phyloP scores from a whole-genome alignment of 2,329 filamentous ascomycete species.

The Colletotrichum nymphaeae region DNA sequence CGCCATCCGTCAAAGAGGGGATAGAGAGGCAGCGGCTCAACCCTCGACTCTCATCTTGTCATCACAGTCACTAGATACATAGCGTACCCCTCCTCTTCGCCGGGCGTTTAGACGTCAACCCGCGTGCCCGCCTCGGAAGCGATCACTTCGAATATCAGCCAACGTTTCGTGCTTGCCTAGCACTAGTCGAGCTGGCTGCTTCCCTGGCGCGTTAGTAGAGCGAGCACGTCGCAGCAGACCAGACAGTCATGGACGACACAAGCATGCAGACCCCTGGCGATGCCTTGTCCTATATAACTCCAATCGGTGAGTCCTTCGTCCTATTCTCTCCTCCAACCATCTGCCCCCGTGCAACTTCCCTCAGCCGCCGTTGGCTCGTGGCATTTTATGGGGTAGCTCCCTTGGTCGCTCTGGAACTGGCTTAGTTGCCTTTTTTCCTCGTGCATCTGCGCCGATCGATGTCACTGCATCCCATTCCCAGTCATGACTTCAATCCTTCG shows the following conservation, averaged over 20 bases:
- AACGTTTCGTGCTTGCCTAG: constrained; percentile 23
- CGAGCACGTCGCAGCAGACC: constrained; percentile 32
- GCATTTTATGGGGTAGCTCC: constrained; percentile 45
- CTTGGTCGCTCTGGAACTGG: constrained; percentile 19
- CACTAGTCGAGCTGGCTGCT: constrained; percentile 31
- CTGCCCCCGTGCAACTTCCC: constrained; percentile 58
- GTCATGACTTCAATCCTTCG: constrained; percentile 1
- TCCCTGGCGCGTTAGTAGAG: constrained; percentile 36
- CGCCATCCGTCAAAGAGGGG: background rate
- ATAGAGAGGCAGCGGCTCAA: background rate
- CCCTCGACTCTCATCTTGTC: background rate
- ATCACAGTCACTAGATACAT: background rate
- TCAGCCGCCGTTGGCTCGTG: constrained; percentile 58
- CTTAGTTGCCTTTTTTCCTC: constrained; percentile 24
- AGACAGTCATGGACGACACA: constrained; percentile 50
- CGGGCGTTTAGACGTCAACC: background rate
- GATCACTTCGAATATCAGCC: constrained; percentile 19
- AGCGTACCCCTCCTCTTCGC: background rate
- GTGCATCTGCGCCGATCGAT: constrained; percentile 22
- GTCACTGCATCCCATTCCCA: constrained; percentile 35
- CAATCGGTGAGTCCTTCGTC: constrained; percentile 63
- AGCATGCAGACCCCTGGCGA: constrained; percentile 59
- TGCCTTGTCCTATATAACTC: constrained; percentile 61
- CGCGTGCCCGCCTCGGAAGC: constrained; percentile 1
- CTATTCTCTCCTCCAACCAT: constrained; percentile 55